phyloP scores from a whole-genome alignment of 73 alveolate genomes.

The Durusdinium trenchii region DNA sequence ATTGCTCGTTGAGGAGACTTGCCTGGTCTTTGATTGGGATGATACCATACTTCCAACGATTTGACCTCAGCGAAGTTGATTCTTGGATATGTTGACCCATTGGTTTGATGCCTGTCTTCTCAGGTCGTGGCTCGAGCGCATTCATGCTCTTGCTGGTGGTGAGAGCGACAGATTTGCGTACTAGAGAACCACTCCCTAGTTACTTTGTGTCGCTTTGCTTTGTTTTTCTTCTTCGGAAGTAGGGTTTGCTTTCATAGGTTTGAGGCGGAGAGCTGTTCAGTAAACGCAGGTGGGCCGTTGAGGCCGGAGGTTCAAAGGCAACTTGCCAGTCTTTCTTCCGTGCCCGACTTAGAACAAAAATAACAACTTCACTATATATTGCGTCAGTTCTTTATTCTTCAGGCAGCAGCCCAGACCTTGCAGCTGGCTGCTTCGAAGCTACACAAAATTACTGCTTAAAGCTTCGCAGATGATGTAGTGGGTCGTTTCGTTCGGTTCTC shows the following conservation, averaged over 20 bases:
- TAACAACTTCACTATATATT: no score
- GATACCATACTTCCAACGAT: constrained; percentile 93
- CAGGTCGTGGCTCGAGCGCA: constrained; percentile 95
- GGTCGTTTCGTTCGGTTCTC: not conserved
- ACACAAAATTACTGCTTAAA: not conserved
- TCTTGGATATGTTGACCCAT: not conserved
- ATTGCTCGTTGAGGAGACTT: constrained; percentile 45
- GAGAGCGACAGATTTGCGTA: not conserved
- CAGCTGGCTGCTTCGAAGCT: constrained; percentile 63
- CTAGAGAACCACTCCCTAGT: not conserved
- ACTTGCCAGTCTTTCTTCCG: constrained; percentile 45
- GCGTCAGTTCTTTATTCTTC: not conserved
- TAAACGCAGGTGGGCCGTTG: constrained; percentile 6
- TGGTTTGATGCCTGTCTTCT: not conserved
- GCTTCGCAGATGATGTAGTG: not conserved
- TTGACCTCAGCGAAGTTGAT: not conserved
- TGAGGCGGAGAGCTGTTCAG: not conserved
- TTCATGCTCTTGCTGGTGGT: constrained; percentile 79
- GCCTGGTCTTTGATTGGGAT: constrained; percentile 92
- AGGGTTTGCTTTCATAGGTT: not conserved
- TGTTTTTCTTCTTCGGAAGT: no score
- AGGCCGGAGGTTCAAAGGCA: constrained; percentile 20
- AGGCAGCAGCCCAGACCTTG: constrained; percentile 76
- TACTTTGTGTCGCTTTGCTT: no score
- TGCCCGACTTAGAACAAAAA: not conserved